A percentile compares a stretch with the other conserved stretches of the same genome.
phyloP scores from a whole-genome alignment of 495 filamentous ascomycete genomes.

The Hypoxylon lenormandii region DNA sequence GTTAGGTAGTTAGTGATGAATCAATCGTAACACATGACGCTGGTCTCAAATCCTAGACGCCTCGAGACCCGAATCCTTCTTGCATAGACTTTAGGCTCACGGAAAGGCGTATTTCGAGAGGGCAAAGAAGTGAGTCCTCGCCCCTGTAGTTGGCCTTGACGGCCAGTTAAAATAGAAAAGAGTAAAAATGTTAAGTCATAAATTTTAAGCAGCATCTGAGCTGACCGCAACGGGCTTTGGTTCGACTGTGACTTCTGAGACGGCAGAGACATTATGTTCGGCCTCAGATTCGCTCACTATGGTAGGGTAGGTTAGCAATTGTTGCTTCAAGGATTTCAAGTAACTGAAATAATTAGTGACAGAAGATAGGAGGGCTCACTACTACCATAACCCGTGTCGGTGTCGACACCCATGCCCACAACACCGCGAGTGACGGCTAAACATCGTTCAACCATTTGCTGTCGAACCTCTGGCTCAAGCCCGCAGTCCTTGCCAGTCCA shows the following conservation, averaged over 20 bases:
- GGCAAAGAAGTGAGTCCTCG: constrained; percentile 6
- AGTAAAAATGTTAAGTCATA: constrained; percentile 5
- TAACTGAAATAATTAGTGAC: not conserved
- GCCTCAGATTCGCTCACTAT: constrained; percentile 41
- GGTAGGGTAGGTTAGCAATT: constrained; percentile 3
- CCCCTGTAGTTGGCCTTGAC: not conserved
- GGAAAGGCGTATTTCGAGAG: not conserved
- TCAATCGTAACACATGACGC: constrained; percentile 31
- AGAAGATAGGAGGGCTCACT: constrained; percentile 42
- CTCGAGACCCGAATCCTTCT: constrained; percentile 3
- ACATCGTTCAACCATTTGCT: constrained; percentile 63
- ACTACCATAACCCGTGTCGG: constrained; percentile 67
- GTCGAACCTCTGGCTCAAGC: constrained; percentile 60
- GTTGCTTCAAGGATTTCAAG: constrained; percentile 14
- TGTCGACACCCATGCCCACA: constrained; percentile 65
- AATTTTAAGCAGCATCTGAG: constrained; percentile 17
- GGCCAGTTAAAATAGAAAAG: constrained; percentile 5
- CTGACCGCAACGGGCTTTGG: constrained; percentile 4
- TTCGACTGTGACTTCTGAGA: constrained; percentile 8
- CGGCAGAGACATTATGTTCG: constrained; percentile 49
- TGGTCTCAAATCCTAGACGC: constrained; percentile 4
- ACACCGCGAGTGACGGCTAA: constrained; percentile 61
- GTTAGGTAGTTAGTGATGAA: constrained; percentile 22
- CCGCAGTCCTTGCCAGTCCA: constrained; percentile 64
- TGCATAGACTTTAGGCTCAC: not conserved